A percentile compares a stretch with the other conserved stretches of the same genome.
phyloP scores from a whole-genome alignment of 352 stramenopile species.

The Elongisporangium prolatum region DNA sequence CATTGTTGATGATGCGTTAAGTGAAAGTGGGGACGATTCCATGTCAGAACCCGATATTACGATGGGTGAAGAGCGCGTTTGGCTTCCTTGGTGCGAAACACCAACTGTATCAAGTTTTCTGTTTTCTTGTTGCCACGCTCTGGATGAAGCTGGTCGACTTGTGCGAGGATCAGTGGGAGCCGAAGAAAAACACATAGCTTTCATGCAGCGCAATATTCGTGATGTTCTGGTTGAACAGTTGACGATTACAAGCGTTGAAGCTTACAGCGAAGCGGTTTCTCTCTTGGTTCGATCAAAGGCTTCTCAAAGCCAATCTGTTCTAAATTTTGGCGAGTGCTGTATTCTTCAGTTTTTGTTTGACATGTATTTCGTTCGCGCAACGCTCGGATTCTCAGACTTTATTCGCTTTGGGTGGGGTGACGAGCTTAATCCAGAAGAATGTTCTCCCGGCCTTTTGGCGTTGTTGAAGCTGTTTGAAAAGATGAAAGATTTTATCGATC shows the following conservation, averaged over 20 bases:
- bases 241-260: conserved; percentile 64
- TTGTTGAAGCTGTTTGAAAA: conserved; percentile 65
- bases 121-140: conserved; percentile 76
- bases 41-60: conserved; percentile 36
- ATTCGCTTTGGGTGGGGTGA: conserved; percentile 87
- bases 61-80: conserved; percentile 69
- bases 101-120: conserved; percentile 79
- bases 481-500: conserved; percentile 82
- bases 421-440: conserved; percentile 56
- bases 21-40: conserved; percentile 33
- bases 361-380: conserved; percentile 86
- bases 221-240: conserved; percentile 73
- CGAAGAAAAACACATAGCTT: conserved; percentile 34
- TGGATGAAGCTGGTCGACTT: conserved; percentile 77
- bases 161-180: conserved; percentile 36
- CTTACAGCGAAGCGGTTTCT: conserved; percentile 64
- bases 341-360: conserved; percentile 87
- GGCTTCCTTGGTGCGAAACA: conserved; percentile 82
- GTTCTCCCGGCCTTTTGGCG: conserved; percentile 42
- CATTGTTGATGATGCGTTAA: conserved; percentile 41
- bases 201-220: conserved; percentile 67
- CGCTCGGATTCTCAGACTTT: conserved; percentile 81
- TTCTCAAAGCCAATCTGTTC: conserved; percentile 33
- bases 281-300: conserved; percentile 51
- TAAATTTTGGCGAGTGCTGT: conserved; percentile 85